Evolutionary conservation across 73 alveolate species (phyloP).

Genomic region (Diophrys appendiculata): DNA sequence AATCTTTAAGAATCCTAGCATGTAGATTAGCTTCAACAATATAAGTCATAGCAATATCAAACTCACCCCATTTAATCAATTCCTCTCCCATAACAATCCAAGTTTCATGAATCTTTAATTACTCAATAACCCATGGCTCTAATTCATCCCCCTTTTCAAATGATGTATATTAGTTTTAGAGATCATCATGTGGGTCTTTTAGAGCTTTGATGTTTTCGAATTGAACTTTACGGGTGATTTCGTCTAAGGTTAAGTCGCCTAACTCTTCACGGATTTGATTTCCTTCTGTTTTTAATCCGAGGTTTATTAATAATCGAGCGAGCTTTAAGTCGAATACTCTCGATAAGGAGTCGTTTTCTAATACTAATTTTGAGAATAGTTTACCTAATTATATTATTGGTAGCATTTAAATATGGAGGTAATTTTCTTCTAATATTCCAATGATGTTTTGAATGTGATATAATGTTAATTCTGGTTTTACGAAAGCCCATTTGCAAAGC

Average conservation of each 20-base stretch:
- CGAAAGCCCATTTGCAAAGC: conserved; percentile 85
- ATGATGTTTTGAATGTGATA: conserved; percentile 69
- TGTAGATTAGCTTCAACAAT: conserved; percentile 74
- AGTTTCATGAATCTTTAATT: conserved; percentile 66
- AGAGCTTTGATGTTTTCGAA: conserved; percentile 68
- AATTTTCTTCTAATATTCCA: conserved; percentile 75
- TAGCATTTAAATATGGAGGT: conserved; percentile 71
- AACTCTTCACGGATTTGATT: conserved; percentile 52
- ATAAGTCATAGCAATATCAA: conserved; percentile 71
- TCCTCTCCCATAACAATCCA: conserved; percentile 82
- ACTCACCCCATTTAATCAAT: conserved; percentile 81
- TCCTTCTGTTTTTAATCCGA: conserved; percentile 66
- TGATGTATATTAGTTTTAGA: conserved; percentile 70
- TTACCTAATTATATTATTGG: conserved; percentile 75
- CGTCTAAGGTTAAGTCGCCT: conserved; percentile 53
- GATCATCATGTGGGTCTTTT: conserved; percentile 64
- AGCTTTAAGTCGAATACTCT: conserved; percentile 55
- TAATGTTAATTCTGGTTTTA: conserved; percentile 81
- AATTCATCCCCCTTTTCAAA: conserved; percentile 66
- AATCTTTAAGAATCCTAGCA: conserved; percentile 84
- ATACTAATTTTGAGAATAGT: conserved; percentile 67
- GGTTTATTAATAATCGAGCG: conserved; percentile 69
- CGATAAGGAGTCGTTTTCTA: conserved; percentile 64
- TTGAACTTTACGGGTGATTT: conserved; percentile 63
- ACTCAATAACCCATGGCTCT: conserved; percentile 74